Percentiles rank a stretch among this genome's conserved stretches.
Evolutionary conservation across 164 flowering plant genomes (phyloP).

Genomic region (Echeveria elegans): DNA sequence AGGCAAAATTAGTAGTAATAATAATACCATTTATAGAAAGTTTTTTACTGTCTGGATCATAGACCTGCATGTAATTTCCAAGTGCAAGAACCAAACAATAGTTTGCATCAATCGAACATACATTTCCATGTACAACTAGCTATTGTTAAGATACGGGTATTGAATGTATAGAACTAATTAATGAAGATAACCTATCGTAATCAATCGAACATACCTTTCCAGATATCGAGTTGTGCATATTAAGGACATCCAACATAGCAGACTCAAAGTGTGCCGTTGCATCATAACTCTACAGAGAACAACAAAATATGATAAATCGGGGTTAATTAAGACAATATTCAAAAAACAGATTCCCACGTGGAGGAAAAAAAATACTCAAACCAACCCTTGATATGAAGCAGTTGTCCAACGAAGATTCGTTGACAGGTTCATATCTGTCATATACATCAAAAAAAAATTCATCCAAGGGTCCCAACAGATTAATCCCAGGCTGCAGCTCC

Average conservation of each 20-base stretch:
- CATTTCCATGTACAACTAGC: too few species aligned
- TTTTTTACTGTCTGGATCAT: too few species aligned
- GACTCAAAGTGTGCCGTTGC: slow-evolving; percentile 94
- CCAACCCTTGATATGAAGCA: too few species aligned
- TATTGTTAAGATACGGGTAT: neutral
- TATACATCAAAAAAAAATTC: too few species aligned
- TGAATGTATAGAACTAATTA: neutral
- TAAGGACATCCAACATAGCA: slow-evolving; percentile 71
- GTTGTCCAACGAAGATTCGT: slow-evolving; percentile 78
- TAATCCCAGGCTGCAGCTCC: slow-evolving; percentile 78
- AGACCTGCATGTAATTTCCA: too few species aligned
- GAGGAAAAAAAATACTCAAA: neutral
- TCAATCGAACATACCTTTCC: slow-evolving; percentile 59
- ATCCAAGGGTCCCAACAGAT: slow-evolving; percentile 84
- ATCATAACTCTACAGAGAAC: slow-evolving; percentile 71
- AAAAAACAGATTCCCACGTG: neutral
- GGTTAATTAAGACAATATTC: neutral
- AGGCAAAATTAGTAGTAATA: too few species aligned
- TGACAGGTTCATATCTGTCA: slow-evolving; percentile 83
- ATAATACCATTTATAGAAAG: too few species aligned
- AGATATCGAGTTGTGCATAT: slow-evolving; percentile 75
- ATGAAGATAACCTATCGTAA: neutral
- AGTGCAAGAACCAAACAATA: too few species aligned
- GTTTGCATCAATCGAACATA: too few species aligned
- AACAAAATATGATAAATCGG: neutral